Evolutionary conservation across 176 grass and related monocot genomes (phyloP).

Genomic region (Melocanna baccifera): DNA sequence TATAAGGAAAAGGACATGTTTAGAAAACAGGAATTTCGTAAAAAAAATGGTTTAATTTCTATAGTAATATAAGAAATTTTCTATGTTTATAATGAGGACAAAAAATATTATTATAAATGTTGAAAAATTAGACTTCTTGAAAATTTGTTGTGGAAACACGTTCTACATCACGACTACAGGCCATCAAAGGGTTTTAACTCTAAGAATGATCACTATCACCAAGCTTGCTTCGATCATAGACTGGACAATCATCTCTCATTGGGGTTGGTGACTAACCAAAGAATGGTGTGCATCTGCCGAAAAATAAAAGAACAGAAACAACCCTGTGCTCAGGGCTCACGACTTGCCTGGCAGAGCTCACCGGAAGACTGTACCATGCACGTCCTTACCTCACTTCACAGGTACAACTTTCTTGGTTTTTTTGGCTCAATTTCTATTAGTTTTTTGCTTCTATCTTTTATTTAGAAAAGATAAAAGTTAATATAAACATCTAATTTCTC

Average conservation of each 20-base stretch:
- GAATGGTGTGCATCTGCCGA: neutral
- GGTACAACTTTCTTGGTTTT: neutral
- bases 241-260: neutral
- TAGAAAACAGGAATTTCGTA: neutral
- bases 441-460: too few relatives aligned
- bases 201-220: neutral
- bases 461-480: too few relatives aligned
- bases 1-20: neutral
- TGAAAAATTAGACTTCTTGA: neutral
- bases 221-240: neutral
- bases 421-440: too few relatives aligned
- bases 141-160: neutral
- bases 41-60: neutral
- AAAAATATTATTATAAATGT: neutral
- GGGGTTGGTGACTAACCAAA: neutral
- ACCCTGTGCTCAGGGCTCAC: neutral
- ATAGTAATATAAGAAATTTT: neutral
- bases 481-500: rapidly evolving
- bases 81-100: neutral
- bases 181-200: neutral
- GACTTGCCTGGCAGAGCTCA: neutral
- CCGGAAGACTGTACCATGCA: neutral
- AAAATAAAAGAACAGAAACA: neutral
- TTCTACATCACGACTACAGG: neutral
- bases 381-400: neutral